phyloP scores from a whole-genome alignment of 108 stramenopile species.

The Poteriospumella lacustris region DNA sequence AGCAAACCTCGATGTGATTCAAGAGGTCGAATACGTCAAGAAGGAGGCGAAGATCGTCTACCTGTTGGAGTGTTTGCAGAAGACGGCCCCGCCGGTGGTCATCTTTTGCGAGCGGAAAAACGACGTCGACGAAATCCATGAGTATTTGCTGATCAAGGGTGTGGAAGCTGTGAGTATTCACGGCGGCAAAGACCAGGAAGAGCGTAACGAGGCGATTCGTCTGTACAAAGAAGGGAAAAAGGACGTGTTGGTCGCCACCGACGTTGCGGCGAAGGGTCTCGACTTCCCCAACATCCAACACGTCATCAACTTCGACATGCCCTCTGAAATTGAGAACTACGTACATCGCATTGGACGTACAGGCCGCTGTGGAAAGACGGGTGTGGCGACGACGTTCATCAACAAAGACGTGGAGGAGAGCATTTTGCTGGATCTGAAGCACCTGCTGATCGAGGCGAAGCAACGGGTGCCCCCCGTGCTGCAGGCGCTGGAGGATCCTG shows the following conservation, averaged over 20 bases:
- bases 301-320: constrained; percentile 99
- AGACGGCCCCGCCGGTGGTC: constrained; percentile 94
- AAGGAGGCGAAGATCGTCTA: constrained; percentile 95
- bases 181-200: constrained; percentile 97
- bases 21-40: constrained; percentile 98
- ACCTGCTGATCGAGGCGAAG: constrained; percentile 89
- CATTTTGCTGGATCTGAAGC: constrained; percentile 89
- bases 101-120: constrained; percentile 94
- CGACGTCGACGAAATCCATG: constrained; percentile 96
- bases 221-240: constrained; percentile 78
- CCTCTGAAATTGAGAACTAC: constrained; percentile 95
- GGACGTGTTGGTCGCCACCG: constrained; percentile 96
- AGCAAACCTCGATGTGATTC: constrained; percentile 97
- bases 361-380: constrained; percentile 95
- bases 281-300: constrained; percentile 97
- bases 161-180: constrained; percentile 95
- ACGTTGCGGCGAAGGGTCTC: constrained; percentile 97
- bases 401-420: constrained; percentile 78
- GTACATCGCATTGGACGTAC: constrained; percentile 93
- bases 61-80: constrained; percentile 89
- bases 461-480: constrained; percentile 97
- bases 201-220: constrained; percentile 88
- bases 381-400: constrained; percentile 98
- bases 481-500: constrained; percentile 91
- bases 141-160: constrained; percentile 92